A percentile compares a stretch with the other conserved stretches of the same genome.
Evolutionary conservation across 169 alveolate genomes (phyloP).

Genomic region (Cryptosporidium sp.): DNA sequence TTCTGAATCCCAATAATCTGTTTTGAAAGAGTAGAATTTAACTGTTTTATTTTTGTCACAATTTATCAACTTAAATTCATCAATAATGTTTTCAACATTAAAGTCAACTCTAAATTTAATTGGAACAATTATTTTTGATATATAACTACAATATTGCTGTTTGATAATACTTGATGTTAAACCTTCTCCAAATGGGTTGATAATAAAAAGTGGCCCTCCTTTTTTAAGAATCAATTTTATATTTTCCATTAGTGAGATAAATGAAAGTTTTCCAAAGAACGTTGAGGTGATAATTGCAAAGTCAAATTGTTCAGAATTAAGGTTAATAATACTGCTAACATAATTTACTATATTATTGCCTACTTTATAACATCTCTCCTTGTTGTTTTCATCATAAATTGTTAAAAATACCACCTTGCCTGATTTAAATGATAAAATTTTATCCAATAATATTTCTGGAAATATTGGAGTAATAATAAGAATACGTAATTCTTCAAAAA

Average conservation of each 20-base stretch:
- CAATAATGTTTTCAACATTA: neutral
- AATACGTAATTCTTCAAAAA: slow-evolving; percentile 12
- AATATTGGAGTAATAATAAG: slow-evolving; percentile 47
- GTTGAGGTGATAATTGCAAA: slow-evolving; percentile 21
- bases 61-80: slow-evolving; percentile 11
- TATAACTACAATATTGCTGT: slow-evolving; percentile 46
- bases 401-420: neutral
- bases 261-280: slow-evolving; percentile 39
- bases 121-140: slow-evolving; percentile 48
- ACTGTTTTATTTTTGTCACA: slow-evolving; percentile 34
- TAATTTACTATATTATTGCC: slow-evolving; percentile 13
- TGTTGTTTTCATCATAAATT: slow-evolving; percentile 6
- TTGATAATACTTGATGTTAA: slow-evolving; percentile 29
- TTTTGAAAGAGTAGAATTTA: neutral
- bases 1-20: slow-evolving; percentile 36
- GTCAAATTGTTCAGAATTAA: slow-evolving; percentile 18
- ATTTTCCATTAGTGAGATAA: slow-evolving; percentile 33
- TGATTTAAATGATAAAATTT: neutral
- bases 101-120: neutral
- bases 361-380: neutral
- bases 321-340: neutral
- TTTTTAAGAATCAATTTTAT: slow-evolving; percentile 19
- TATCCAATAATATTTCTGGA: slow-evolving; percentile 17
- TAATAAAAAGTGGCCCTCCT: slow-evolving; percentile 28
- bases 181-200: slow-evolving; percentile 68